A percentile compares a stretch with the other conserved stretches of the same genome.
Conservation (phyloP, 768 basidiomycete species). For the Suillus cothurnatus region DNA sequence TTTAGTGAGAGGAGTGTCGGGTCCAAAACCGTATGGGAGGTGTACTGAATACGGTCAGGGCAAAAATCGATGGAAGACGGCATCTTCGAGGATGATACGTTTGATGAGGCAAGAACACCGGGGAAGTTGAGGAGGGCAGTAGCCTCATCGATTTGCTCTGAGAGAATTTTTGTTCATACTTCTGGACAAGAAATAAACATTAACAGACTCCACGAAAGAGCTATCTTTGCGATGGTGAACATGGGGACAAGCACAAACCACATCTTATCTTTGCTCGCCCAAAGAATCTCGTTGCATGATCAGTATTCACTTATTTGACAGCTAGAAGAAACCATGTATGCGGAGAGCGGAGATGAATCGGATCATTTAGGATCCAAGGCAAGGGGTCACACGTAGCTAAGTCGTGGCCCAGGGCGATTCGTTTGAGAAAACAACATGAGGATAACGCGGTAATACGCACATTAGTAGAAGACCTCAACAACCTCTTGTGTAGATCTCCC, state of each 20-base stretch:
- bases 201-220: too few species aligned
- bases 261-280: not conserved
- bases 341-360: not conserved
- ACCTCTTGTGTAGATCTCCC: not conserved
- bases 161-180: too few species aligned
- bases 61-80: too few species aligned
- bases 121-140: too few species aligned
- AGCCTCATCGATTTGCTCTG: too few species aligned
- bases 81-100: too few species aligned
- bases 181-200: too few species aligned
- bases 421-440: not conserved
- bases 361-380: not conserved
- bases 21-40: too few species aligned
- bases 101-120: too few species aligned
- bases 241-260: not conserved
- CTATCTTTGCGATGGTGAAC: not conserved
- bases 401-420: not conserved
- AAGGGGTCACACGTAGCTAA: not conserved
- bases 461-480: not conserved
- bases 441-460: not conserved
- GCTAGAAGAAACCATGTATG: not conserved
- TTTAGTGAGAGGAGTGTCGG: too few species aligned
- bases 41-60: too few species aligned
- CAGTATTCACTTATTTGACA: not conserved
- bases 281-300: too few species aligned